Evolutionary conservation across 1,139 yeast species (phyloP).

Genomic region (Saccharomyces hybrid): DNA sequence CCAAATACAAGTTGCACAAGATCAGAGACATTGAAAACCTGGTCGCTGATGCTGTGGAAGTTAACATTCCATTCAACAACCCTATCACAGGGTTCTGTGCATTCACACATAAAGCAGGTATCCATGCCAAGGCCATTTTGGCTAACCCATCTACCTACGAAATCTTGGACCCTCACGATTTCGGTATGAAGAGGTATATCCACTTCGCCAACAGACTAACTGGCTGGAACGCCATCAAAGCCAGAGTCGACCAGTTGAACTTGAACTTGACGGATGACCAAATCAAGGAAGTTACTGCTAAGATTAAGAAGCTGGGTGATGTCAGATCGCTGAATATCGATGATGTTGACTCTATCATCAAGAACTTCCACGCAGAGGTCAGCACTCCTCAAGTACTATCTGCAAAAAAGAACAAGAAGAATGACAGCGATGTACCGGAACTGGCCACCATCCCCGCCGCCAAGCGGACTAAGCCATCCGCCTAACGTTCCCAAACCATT

Average conservation of each 20-base stretch:
- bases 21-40: slow-evolving; percentile 90
- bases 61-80: slow-evolving; percentile 94
- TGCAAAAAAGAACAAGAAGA: background rate
- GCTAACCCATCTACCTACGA: slow-evolving; percentile 98
- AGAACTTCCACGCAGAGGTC: slow-evolving; percentile 77
- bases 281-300: slow-evolving; percentile 86
- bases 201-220: slow-evolving; percentile 97
- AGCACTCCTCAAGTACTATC: slow-evolving; percentile 33
- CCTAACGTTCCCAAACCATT: background rate
- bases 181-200: slow-evolving; percentile 89
- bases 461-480: background rate
- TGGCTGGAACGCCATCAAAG: slow-evolving; percentile 98
- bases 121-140: slow-evolving; percentile 96
- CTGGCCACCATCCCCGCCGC: background rate
- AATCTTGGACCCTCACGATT: slow-evolving; percentile 88
- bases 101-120: slow-evolving; percentile 98
- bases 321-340: slow-evolving; percentile 91
- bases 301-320: slow-evolving; percentile 90
- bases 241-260: slow-evolving; percentile 95
- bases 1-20: slow-evolving; percentile 93
- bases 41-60: slow-evolving; percentile 96
- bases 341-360: slow-evolving; percentile 93
- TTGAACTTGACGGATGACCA: slow-evolving; percentile 85
- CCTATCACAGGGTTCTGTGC: slow-evolving; percentile 99
- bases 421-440: background rate